Evolutionary conservation across 306 rosid genomes (phyloP).

Genomic region (Cyclanthera cordifolia): DNA sequence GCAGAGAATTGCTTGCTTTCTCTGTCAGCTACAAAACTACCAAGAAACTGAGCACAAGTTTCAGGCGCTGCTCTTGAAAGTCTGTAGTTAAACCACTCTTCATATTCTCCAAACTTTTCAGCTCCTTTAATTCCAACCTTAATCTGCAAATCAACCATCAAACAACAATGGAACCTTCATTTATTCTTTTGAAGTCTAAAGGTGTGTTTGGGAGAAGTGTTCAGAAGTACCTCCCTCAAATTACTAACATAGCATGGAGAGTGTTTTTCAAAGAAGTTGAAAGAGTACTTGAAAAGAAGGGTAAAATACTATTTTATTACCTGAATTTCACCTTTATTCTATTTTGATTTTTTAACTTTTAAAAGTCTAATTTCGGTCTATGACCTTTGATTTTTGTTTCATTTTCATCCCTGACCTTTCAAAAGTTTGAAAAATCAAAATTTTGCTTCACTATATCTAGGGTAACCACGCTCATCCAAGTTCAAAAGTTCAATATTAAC

Average conservation of each 20-base stretch:
- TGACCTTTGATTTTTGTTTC: too few species aligned
- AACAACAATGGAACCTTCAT: not conserved
- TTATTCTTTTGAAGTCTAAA: not conserved
- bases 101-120: constrained; percentile 64
- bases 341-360: too few species aligned
- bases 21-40: constrained; percentile 71
- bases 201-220: not conserved
- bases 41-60: constrained; percentile 88
- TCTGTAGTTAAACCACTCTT: constrained; percentile 92
- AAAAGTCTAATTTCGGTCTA: too few species aligned
- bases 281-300: not conserved
- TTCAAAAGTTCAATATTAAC: too few species aligned
- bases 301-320: too few species aligned
- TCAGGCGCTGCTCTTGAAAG: constrained; percentile 96
- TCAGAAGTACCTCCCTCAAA: not conserved
- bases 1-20: constrained; percentile 51
- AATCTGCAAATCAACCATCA: constrained; percentile 35
- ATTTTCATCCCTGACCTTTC: too few species aligned
- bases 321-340: too few species aligned
- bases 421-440: too few species aligned
- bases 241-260: not conserved
- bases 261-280: not conserved
- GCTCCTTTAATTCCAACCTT: constrained; percentile 70
- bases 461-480: too few species aligned
- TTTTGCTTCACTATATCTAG: too few species aligned